phyloP scores from a whole-genome alignment of 495 filamentous ascomycete species.

The Penicillium maclennaniae region DNA sequence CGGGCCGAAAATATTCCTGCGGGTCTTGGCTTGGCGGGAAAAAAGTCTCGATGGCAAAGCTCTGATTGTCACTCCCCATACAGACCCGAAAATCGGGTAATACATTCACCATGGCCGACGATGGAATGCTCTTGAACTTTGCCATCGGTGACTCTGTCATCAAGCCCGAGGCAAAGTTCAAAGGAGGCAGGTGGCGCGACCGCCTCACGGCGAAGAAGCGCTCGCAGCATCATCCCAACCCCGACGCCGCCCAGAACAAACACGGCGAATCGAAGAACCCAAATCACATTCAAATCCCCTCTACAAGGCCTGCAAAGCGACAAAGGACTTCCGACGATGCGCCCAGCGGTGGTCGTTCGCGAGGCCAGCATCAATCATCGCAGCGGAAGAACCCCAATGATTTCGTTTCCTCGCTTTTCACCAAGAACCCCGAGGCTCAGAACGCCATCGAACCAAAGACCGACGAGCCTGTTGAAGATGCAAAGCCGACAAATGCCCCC shows the following conservation, averaged over 20 bases:
- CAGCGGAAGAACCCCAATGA: slow-evolving; percentile 39
- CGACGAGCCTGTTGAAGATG: slow-evolving; percentile 50
- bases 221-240: slow-evolving; percentile 48
- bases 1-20: slow-evolving; percentile 39
- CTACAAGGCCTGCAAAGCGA: slow-evolving; percentile 36
- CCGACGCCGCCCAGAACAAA: slow-evolving; percentile 16
- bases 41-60: slow-evolving; percentile 28
- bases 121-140: slow-evolving; percentile 94
- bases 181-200: slow-evolving; percentile 89
- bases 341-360: slow-evolving; percentile 2
- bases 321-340: slow-evolving; percentile 30
- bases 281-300: slow-evolving; percentile 35
- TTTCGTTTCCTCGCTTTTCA: slow-evolving; percentile 86
- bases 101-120: slow-evolving; percentile 69
- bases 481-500: slow-evolving; percentile 91
- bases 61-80: neutral
- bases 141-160: slow-evolving; percentile 59
- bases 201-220: slow-evolving; percentile 75
- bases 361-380: slow-evolving; percentile 19
- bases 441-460: slow-evolving; percentile 43
- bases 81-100: neutral
- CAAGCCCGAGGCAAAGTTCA: slow-evolving; percentile 66
- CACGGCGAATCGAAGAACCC: slow-evolving; percentile 33
- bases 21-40: slow-evolving; percentile 20
- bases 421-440: slow-evolving; percentile 71